phyloP scores from a whole-genome alignment of 768 basidiomycete genomes.

The Serendipita vermifera region DNA sequence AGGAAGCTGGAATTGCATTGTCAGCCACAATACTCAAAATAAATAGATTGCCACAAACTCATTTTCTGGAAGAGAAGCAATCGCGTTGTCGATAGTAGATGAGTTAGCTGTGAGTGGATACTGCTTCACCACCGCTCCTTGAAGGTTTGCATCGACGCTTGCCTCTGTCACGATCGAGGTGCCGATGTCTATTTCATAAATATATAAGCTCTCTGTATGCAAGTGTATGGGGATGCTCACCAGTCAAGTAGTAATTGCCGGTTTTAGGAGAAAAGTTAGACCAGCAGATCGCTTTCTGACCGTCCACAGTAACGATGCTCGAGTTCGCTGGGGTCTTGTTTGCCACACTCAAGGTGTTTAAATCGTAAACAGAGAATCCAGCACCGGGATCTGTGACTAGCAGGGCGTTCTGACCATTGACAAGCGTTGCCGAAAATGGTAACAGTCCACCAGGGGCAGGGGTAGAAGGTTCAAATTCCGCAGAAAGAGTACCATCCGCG shows the following conservation, averaged over 20 bases:
- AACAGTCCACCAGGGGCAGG: conserved; percentile 32
- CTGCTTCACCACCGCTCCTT: conserved; percentile 36
- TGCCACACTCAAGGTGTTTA: conserved; percentile 11
- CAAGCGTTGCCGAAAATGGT: conserved; percentile 35
- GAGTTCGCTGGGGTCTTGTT: conserved; percentile 12
- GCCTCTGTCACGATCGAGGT: conserved; percentile 35
- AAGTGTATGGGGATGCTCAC: background rate
- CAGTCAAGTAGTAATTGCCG: conserved; percentile 33
- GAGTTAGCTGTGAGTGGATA: conserved; percentile 22
- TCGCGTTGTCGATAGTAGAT: conserved; percentile 9
- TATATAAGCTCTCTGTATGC: background rate
- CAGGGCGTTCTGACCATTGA: conserved; percentile 19
- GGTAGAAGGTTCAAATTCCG: conserved; percentile 27
- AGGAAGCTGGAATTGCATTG: background rate
- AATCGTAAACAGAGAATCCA: conserved; percentile 23
- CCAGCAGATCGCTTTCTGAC: conserved; percentile 35
- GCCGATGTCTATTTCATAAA: conserved; percentile 23
- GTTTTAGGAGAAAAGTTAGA: conserved; percentile 30
- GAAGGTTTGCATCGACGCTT: conserved; percentile 32
- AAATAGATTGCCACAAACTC: conserved; percentile 15
- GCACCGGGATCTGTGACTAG: conserved; percentile 20
- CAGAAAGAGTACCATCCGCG: conserved; percentile 32
- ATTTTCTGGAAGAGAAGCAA: conserved; percentile 16
- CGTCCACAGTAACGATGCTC: conserved; percentile 21
- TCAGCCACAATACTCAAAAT: too few relatives aligned